Conservation (phyloP, 768 basidiomycete genomes). For the Phylloporus sp. region DNA sequence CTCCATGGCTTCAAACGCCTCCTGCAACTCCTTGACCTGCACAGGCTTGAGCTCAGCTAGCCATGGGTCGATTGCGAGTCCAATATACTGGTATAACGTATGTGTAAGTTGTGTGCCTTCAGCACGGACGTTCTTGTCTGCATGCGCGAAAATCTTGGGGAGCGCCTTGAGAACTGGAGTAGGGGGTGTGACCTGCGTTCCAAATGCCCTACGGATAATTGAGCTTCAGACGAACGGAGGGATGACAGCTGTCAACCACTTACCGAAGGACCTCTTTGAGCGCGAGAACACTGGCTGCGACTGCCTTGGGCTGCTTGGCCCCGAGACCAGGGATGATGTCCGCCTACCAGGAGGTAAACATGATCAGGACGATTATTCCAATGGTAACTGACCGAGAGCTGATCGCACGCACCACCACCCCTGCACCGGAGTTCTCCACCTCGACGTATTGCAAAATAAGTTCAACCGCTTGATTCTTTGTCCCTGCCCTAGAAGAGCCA, state of each 20-base stretch:
- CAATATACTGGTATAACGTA: slow-evolving; percentile 82
- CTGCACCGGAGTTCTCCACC: slow-evolving; percentile 84
- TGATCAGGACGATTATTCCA: slow-evolving; percentile 20
- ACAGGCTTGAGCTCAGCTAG: slow-evolving; percentile 92
- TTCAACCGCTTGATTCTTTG: slow-evolving; percentile 84
- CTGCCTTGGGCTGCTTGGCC: slow-evolving; percentile 93
- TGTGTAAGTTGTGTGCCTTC: slow-evolving; percentile 81
- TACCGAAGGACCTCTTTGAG: slow-evolving; percentile 85
- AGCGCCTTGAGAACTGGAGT: slow-evolving; percentile 81
- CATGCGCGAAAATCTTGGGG: slow-evolving; percentile 92
- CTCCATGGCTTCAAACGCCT: slow-evolving; percentile 81
- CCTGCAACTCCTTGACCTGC: slow-evolving; percentile 93
- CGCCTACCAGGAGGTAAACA: slow-evolving; percentile 41
- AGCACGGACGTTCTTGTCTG: slow-evolving; percentile 91
- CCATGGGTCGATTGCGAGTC: slow-evolving; percentile 77
- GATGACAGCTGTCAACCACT: slow-evolving; percentile 22
- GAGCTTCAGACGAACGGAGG: background rate
- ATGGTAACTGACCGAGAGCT: slow-evolving; percentile 25
- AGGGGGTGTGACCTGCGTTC: slow-evolving; percentile 66
- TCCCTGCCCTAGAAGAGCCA: slow-evolving; percentile 86
- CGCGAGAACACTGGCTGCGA: slow-evolving; percentile 71
- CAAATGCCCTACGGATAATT: slow-evolving; percentile 59
- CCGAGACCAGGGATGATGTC: slow-evolving; percentile 81
- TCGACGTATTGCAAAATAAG: slow-evolving; percentile 88
- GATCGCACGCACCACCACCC: slow-evolving; percentile 73